Evolutionary conservation across 2,329 filamentous ascomycete species (phyloP), one percentile per base, ranked within the genome.

Genomic region (Colletotrichum orchidophilum): DNA sequence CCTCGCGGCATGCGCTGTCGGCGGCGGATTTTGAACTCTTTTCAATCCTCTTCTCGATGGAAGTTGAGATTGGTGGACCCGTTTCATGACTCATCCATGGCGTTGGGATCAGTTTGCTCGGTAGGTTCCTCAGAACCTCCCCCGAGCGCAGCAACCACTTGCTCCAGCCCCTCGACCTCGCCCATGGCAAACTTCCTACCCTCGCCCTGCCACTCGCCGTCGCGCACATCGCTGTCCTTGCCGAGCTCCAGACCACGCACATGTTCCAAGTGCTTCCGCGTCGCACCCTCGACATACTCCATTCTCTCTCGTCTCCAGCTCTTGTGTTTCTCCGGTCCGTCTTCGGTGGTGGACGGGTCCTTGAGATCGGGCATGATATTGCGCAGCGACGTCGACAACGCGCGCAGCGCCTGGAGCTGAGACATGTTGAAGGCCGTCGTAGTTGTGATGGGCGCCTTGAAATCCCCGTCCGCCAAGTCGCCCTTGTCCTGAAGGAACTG

Each of bases 241-340:
- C 88, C 90, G 39, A 93, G 79, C 76, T 94, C 92, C 67, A 95
- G 82, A 0, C 93, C 93, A 55, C 90, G 85, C 54, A 90, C 85
- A 31, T 83, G 87, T 82, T 97, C 94, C 50, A 98, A 83, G 78
- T 97, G 93, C 71, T 93, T 87, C 75, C 90, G 86, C 61, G 94
- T 93, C 77, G 95, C 91, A 64, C 88, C 88, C 81, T 98, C 95
- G 59, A 98, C 91, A 79, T 98, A 98, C 74, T 93, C 88, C 67
- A 92, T 87, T 71, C 96, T 86, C 79, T 96, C 91, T 63, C 91
- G 88, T 49, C 91, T 87, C 83, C 90, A 93, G 55, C 87, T 87
- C 77, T 87, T 85, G 63, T 84, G 77, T 76, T 76, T 69, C 33
- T 79, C 78, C 3, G 80, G 80, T 31, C 80, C 78, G 3, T 81